phyloP scores from a whole-genome alignment of 371 early-diverging fungal genomes.

The Rhizopus stolonifer region DNA sequence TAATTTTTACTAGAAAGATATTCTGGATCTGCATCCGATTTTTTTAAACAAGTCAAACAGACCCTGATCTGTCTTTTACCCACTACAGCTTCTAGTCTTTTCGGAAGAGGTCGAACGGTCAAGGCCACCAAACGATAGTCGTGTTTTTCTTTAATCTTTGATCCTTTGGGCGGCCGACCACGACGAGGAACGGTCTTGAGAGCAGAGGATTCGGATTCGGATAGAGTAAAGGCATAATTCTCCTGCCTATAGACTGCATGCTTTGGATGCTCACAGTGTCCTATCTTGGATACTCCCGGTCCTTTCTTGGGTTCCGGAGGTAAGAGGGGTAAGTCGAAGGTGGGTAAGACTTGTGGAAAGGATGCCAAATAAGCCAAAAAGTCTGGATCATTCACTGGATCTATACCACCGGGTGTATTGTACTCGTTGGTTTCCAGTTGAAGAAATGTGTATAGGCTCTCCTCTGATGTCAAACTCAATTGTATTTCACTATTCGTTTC shows the following conservation, averaged over 20 bases:
- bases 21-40: constrained; percentile 37
- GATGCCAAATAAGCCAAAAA: constrained; percentile 19
- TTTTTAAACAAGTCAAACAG: constrained; percentile 45
- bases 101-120: constrained; percentile 42
- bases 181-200: constrained; percentile 29
- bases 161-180: constrained; percentile 47
- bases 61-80: constrained; percentile 34
- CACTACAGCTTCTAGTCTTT: constrained; percentile 39
- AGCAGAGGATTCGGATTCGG: neutral
- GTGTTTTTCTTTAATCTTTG: constrained; percentile 10
- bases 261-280: constrained; percentile 28
- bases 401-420: neutral
- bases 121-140: constrained; percentile 20
- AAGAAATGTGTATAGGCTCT: neutral
- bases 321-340: neutral
- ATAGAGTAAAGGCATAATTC: constrained; percentile 6
- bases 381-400: constrained; percentile 18
- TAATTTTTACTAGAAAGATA: constrained; percentile 28
- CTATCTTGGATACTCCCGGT: constrained; percentile 3
- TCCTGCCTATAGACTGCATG: constrained; percentile 23
- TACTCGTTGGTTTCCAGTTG: neutral
- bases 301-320: neutral
- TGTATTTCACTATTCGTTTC: neutral
- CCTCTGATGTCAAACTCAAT: neutral
- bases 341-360: neutral